Evolutionary conservation across 2,329 filamentous ascomycete genomes (phyloP), one percentile per base, ranked within the genome.

Genomic region (Pseudogymnoascus sp.): DNA sequence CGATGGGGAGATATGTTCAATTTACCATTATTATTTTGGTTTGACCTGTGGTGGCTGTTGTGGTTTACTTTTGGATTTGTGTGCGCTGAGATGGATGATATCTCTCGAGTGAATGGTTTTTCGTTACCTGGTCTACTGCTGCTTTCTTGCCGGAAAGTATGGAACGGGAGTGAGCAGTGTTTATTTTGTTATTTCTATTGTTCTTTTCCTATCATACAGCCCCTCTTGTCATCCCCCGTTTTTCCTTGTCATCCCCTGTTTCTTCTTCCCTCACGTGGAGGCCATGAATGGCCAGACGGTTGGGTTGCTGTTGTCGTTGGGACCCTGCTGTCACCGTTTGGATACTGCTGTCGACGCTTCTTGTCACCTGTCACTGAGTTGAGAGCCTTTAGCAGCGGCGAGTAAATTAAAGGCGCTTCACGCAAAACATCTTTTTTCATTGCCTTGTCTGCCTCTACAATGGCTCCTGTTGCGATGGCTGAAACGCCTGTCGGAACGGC

Each of bases 251-350:
- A n/a, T n/a, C n/a, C n/a, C n/a, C n/a, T n/a, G n/a, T n/a, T n/a
- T n/a, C n/a, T n/a, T n/a, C n/a, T n/a, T n/a, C n/a, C n/a, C 80
- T 65, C 5, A 78, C 78, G 1, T 78, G 72, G 8, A 81, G 66
- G n/a, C 7, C 7, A 16, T 40, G 37, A 7, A 40, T n/a, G 37
- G 37, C 37, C 3, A 16, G 37, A 8, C 37, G 37, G 14, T 8
- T 40, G 37, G n/a, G 5, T 40, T 40, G 36, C 36, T 37, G 11
- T 14, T 37, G 36, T 6, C 36, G 11, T 14, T 12, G 11, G 11
- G 36, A 5, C 36, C 4, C 36, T 2, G 36, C 12, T 37, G 36
- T 14, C 36, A 37, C 36, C 5, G 36, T 37, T 36, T 37, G 11
- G 14, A 12, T n/a, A 14, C 36, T 37, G 36, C 12, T 14, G 36